These are phyloP conservation scores for Solanum piurae DNA, from an alignment of 257 asterid species.

Conservation along the genomic window DNA sequence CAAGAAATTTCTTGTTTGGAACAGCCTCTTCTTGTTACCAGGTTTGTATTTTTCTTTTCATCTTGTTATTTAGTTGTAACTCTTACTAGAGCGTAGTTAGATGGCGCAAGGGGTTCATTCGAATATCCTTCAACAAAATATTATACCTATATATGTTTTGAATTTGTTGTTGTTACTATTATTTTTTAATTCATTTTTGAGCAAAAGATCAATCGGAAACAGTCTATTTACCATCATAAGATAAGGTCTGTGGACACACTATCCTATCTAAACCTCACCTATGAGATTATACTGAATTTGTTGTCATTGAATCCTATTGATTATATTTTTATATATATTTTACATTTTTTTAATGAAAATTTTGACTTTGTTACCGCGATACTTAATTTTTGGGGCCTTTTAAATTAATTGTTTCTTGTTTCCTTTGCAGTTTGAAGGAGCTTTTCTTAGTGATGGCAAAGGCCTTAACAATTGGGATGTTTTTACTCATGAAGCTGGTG, in stretches of 20 bases:
- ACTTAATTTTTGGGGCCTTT: too few relatives aligned
- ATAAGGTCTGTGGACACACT: background rate
- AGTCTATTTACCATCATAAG: background rate
- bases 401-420: background rate
- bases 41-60: constrained; percentile 1
- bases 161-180: too few relatives aligned
- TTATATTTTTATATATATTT: background rate
- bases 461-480: constrained; percentile 37
- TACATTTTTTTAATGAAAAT: background rate
- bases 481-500: constrained; percentile 23
- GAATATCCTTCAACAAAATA: background rate
- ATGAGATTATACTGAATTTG: too few relatives aligned
- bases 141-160: background rate
- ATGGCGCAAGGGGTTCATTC: background rate
- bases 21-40: constrained; percentile 66
- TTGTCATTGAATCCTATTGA: background rate
- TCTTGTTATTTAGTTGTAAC: background rate
- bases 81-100: background rate
- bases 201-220: background rate
- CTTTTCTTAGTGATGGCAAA: constrained; percentile 25
- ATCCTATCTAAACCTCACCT: too few relatives aligned
- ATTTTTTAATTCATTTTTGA: too few relatives aligned
- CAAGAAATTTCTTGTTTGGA: constrained; percentile 35
- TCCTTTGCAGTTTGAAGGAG: constrained; percentile 34
- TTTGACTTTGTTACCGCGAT: background rate